Percentiles rank a stretch among this genome's conserved stretches.
phyloP scores from a whole-genome alignment of 1,284 basidiomycete species.

The Puccinia horiana region DNA sequence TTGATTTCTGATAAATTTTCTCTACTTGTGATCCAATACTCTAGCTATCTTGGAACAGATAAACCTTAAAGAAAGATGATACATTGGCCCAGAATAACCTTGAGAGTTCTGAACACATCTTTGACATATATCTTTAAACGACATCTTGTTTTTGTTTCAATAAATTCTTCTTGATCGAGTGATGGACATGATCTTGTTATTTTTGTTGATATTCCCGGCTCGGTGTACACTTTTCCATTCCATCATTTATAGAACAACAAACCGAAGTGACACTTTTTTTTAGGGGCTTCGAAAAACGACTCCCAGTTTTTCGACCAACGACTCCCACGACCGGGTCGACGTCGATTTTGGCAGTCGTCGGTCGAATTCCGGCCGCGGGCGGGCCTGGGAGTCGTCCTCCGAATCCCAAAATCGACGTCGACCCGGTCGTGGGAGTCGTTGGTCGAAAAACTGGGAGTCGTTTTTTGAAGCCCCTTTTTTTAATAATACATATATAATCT shows the following conservation, averaged over 20 bases:
- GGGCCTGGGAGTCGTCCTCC: too few relatives aligned
- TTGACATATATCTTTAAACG: not conserved
- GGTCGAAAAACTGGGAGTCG: too few relatives aligned
- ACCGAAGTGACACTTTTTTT: not conserved
- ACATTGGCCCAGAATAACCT: not conserved
- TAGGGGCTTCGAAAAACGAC: too few relatives aligned
- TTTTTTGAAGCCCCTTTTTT: too few relatives aligned
- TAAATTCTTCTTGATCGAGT: not conserved
- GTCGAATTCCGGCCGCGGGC: too few relatives aligned
- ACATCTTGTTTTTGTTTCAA: not conserved
- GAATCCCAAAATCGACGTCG: too few relatives aligned
- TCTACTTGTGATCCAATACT: not conserved
- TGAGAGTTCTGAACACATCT: not conserved
- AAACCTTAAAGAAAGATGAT: not conserved
- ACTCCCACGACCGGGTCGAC: too few relatives aligned
- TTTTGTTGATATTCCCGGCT: not conserved
- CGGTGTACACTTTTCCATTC: not conserved
- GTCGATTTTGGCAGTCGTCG: too few relatives aligned
- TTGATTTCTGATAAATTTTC: not conserved
- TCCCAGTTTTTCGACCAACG: too few relatives aligned
- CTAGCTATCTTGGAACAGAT: slow-evolving; percentile 11
- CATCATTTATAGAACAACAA: not conserved
- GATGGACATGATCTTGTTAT: not conserved
- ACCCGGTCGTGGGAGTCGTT: too few relatives aligned
- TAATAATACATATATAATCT: too few relatives aligned